Evolutionary conservation across 2,329 filamentous ascomycete species (phyloP).

Genomic region (Stagonosporopsis tanaceti): DNA sequence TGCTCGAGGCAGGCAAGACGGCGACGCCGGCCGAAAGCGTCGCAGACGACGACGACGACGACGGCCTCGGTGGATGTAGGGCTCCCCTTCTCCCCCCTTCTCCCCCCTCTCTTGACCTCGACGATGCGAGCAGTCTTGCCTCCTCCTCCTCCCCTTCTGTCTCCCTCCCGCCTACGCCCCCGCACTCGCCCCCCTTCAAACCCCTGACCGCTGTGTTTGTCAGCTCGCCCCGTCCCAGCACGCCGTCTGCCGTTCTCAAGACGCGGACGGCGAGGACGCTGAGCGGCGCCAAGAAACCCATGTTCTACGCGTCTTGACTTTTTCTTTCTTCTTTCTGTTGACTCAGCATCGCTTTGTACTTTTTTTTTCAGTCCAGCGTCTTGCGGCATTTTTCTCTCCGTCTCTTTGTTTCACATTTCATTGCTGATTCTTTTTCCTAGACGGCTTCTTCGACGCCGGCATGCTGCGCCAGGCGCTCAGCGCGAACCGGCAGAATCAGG

Average conservation of each 20-base stretch:
- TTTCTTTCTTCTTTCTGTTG: no score
- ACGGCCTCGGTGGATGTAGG: conserved; percentile 89
- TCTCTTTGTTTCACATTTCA: conserved; percentile 13
- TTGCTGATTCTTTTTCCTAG: conserved; percentile 60
- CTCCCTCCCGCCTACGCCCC: conserved; percentile 41
- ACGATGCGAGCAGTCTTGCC: conserved; percentile 24
- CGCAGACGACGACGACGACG: conserved; percentile 78
- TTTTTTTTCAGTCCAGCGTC: not conserved
- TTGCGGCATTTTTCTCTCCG: conserved; percentile 1
- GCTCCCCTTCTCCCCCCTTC: conserved; percentile 44
- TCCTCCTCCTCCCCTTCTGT: conserved; percentile 1
- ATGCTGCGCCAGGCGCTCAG: conserved; percentile 92
- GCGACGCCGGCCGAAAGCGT: conserved; percentile 71
- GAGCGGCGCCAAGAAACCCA: conserved; percentile 2
- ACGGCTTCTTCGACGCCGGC: conserved; percentile 96
- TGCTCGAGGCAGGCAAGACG: conserved; percentile 62
- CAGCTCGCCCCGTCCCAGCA: conserved; percentile 33
- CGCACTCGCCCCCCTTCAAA: conserved; percentile 47
- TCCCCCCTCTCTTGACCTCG: conserved; percentile 21
- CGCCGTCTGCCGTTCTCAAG: conserved; percentile 18
- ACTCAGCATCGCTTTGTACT: not conserved
- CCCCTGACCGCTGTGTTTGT: conserved; percentile 43
- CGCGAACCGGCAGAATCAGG: conserved; percentile 65
- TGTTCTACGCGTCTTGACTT: conserved; percentile 17
- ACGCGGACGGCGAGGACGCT: conserved; percentile 28